A percentile compares a stretch with the other conserved stretches of the same genome.
Evolutionary conservation across 73 alveolate species (phyloP).

Genomic region (Paramecium biaurelia): DNA sequence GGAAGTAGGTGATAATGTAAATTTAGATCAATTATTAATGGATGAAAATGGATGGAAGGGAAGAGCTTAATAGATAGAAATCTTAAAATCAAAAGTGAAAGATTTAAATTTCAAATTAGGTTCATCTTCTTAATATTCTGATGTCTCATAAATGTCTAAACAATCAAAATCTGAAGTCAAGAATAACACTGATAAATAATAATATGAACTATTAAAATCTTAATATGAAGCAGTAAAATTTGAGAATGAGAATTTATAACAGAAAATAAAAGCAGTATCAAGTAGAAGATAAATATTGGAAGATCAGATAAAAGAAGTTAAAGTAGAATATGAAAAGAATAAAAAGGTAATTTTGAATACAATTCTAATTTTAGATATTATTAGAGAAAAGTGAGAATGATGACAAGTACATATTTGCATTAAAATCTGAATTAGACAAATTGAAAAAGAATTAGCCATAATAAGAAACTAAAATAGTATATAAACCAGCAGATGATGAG

Average conservation of each 20-base stretch:
- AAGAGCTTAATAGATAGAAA: constrained; percentile 59
- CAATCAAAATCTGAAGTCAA: neutral
- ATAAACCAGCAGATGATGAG: constrained; percentile 58
- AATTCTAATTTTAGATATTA: constrained; percentile 5
- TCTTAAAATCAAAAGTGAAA: constrained; percentile 55
- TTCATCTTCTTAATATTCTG: neutral
- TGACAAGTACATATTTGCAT: constrained; percentile 58
- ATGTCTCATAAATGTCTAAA: neutral
- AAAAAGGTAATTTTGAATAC: neutral
- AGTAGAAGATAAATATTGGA: constrained; percentile 57
- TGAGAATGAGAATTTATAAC: constrained; percentile 35
- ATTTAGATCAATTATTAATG: constrained; percentile 53
- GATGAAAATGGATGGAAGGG: constrained; percentile 68
- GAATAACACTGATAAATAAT: neutral
- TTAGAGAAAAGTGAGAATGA: constrained; percentile 62
- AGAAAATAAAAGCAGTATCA: constrained; percentile 59
- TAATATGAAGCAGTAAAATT: neutral
- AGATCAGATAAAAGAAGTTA: constrained; percentile 52
- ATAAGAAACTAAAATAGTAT: constrained; percentile 42
- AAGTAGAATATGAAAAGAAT: constrained; percentile 57
- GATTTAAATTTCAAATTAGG: constrained; percentile 52
- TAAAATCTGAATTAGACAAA: constrained; percentile 56
- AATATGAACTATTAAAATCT: constrained; percentile 42
- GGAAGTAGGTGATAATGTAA: constrained; percentile 64
- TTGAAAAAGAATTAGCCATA: constrained; percentile 26